Conservation (phyloP, 177 flowering plant genomes). For the Vitis hybrid region DNA sequence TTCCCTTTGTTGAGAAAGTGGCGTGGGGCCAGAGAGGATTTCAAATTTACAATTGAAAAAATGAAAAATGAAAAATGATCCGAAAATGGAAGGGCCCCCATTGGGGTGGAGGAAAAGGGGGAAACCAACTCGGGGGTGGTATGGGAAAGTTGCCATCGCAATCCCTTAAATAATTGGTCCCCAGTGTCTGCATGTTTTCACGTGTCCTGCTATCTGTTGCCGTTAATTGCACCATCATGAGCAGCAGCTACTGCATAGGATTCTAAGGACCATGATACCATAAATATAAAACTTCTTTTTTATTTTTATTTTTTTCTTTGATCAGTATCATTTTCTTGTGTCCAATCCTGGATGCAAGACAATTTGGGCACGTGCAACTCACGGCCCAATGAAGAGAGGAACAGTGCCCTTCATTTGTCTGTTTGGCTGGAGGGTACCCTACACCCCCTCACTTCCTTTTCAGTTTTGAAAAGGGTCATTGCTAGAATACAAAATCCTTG, state of each 20-base stretch:
- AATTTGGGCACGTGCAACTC: constrained; percentile 2
- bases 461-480: constrained; percentile 5
- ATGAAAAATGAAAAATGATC: too few species aligned
- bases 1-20: too few species aligned
- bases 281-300: background rate
- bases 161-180: constrained; percentile 34
- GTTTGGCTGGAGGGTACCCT: constrained; percentile 10
- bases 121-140: too few species aligned
- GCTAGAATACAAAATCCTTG: constrained; percentile 26
- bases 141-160: background rate
- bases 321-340: constrained; percentile 10
- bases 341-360: constrained; percentile 1
- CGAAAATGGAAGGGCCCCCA: too few species aligned
- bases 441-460: constrained; percentile 11
- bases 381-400: background rate
- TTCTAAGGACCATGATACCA: constrained; percentile 20
- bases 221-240: constrained; percentile 38
- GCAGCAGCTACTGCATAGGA: constrained; percentile 40
- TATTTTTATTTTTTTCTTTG: background rate
- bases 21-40: too few species aligned
- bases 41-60: too few species aligned
- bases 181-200: constrained; percentile 46
- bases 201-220: constrained; percentile 43
- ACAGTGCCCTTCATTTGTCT: background rate
- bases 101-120: too few species aligned